Percentiles rank a stretch among this genome's conserved stretches.
Conservation (phyloP, 1,284 basidiomycete species). For the Heterobasidion annosum region DNA sequence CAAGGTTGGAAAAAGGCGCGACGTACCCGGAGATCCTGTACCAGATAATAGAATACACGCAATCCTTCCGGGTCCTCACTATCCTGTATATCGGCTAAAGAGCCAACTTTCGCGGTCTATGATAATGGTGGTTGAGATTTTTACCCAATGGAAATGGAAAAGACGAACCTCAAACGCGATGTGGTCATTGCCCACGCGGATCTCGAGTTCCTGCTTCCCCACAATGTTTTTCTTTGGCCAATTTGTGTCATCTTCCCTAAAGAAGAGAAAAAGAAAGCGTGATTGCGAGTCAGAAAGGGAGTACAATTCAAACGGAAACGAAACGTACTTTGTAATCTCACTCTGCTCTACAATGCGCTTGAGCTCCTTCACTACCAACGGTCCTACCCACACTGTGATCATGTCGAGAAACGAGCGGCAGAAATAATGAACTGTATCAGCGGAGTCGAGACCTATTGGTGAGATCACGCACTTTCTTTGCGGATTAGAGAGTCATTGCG, state of each 20-base stretch:
- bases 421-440: neutral
- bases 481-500: slow-evolving; percentile 94
- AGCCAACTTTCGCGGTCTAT: slow-evolving; percentile 97
- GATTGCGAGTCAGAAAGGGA: neutral
- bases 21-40: slow-evolving; percentile 91
- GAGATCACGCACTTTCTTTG: slow-evolving; percentile 82
- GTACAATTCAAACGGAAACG: neutral
- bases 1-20: neutral
- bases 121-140: neutral
- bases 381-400: slow-evolving; percentile 83
- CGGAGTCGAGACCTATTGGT: neutral
- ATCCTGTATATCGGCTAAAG: slow-evolving; percentile 93
- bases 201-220: slow-evolving; percentile 96
- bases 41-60: slow-evolving; percentile 97
- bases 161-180: slow-evolving; percentile 89
- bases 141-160: neutral
- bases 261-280: neutral
- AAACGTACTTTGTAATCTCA: slow-evolving; percentile 86
- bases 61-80: slow-evolving; percentile 96
- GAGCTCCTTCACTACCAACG: slow-evolving; percentile 86
- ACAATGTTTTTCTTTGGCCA: slow-evolving; percentile 99
- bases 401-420: neutral
- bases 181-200: slow-evolving; percentile 90
- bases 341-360: slow-evolving; percentile 92
- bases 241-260: slow-evolving; percentile 92